Conservation (phyloP, 2,329 filamentous ascomycete species). For the Aspergillus fumigatiaffinis region DNA sequence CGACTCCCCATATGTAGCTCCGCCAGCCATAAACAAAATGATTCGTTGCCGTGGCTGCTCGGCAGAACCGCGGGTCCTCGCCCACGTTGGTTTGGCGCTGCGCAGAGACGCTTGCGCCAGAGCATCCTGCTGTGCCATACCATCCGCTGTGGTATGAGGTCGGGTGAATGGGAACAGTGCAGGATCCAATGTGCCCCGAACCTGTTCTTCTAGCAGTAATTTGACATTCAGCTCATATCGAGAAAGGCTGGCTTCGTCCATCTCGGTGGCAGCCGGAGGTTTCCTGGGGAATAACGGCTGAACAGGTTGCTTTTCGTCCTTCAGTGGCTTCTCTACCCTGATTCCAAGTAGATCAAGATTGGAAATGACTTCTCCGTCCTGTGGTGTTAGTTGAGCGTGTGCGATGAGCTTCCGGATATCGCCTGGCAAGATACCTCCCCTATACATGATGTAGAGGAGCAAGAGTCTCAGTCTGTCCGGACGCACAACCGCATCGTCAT, state of each 20-base stretch:
- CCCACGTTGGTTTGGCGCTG: conserved; percentile 93
- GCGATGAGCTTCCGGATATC: conserved; percentile 81
- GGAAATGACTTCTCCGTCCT: conserved; percentile 67
- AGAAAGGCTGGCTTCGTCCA: conserved; percentile 80
- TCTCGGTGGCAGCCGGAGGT: conserved; percentile 48
- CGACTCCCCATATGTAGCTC: conserved; percentile 88
- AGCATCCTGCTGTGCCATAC: conserved; percentile 44
- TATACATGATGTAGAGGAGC: conserved; percentile 78
- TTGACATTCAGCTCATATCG: conserved; percentile 81
- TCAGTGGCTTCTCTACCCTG: conserved; percentile 66
- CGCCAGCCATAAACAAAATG: conserved; percentile 91
- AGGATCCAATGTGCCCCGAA: conserved; percentile 64
- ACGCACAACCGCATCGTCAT: conserved; percentile 70
- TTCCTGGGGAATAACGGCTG: conserved; percentile 71
- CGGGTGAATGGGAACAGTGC: conserved; percentile 68
- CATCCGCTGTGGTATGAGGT: conserved; percentile 54
- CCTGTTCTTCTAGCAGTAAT: conserved; percentile 72
- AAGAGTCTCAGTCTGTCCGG: conserved; percentile 80
- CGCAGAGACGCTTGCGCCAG: conserved; percentile 70
- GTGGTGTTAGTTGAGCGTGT: conserved; percentile 72
- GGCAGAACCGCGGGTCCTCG: conserved; percentile 69
- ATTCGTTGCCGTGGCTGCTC: conserved; percentile 84
- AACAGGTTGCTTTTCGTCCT: conserved; percentile 66
- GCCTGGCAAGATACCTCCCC: conserved; percentile 76
- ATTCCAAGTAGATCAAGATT: conserved; percentile 80